Conservation (phyloP, 2,329 filamentous ascomycete species). For the Neonectria ditissima region DNA sequence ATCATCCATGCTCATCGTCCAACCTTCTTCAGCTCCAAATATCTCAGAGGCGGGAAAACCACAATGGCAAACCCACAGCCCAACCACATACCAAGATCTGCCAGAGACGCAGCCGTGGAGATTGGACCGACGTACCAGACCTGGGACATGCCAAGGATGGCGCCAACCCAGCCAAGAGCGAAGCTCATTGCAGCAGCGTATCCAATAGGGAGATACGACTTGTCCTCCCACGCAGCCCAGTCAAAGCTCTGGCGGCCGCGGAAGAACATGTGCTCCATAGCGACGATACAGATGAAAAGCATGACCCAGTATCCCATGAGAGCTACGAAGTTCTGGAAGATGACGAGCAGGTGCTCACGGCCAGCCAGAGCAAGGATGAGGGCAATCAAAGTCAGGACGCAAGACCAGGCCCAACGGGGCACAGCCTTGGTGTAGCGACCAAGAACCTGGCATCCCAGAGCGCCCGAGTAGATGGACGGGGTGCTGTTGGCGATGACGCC, state of each 20-base stretch:
- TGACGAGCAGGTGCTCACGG: conserved; percentile 64
- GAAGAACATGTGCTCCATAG: conserved; percentile 59
- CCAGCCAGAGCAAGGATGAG: conserved; percentile 68
- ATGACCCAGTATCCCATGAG: conserved; percentile 68
- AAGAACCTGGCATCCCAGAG: conserved; percentile 70
- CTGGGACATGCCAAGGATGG: conserved; percentile 69
- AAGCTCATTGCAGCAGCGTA: conserved; percentile 59
- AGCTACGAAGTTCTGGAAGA: conserved; percentile 65
- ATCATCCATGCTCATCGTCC: conserved; percentile 32
- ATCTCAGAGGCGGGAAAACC: conserved; percentile 44
- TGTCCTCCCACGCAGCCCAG: conserved; percentile 60
- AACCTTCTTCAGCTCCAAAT: conserved; percentile 45
- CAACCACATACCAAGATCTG: conserved; percentile 64
- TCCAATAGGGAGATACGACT: conserved; percentile 57
- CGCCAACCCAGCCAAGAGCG: conserved; percentile 59
- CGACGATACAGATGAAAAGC: conserved; percentile 62
- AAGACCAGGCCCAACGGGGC: conserved; percentile 65
- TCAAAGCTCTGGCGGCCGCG: conserved; percentile 55
- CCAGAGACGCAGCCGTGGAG: conserved; percentile 64
- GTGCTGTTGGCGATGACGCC: conserved; percentile 67
- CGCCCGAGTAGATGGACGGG: conserved; percentile 67
- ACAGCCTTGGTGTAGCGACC: conserved; percentile 64
- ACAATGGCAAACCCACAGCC: conserved; percentile 74
- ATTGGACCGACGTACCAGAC: conserved; percentile 70
- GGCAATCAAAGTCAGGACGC: conserved; percentile 65